A percentile compares a stretch with the other conserved stretches of the same genome.
These are phyloP conservation scores for Boletellus sp. DNA, from an alignment of 1,284 basidiomycete species.

Conservation along the genomic window DNA sequence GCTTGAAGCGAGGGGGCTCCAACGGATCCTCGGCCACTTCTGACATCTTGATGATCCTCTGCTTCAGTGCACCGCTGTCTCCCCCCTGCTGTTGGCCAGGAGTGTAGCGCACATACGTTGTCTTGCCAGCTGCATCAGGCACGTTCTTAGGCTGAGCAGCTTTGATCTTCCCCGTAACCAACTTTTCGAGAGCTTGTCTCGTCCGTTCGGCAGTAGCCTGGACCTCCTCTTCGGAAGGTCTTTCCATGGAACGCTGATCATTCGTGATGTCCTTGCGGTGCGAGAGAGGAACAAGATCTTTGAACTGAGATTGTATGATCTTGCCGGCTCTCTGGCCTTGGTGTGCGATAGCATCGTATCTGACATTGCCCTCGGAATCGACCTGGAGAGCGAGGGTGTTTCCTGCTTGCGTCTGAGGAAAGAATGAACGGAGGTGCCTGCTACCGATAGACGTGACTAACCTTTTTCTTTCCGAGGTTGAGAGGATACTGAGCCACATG, in stretches of 20 bases:
- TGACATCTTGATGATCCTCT: conserved; percentile 98
- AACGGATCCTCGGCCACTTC: conserved; percentile 96
- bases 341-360: conserved; percentile 95
- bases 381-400: conserved; percentile 96
- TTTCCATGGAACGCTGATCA: conserved; percentile 71
- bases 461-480: conserved; percentile 94
- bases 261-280: conserved; percentile 89
- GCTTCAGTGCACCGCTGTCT: conserved; percentile 68
- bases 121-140: conserved; percentile 73
- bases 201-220: conserved; percentile 88
- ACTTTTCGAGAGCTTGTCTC: conserved; percentile 85
- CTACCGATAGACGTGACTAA: conserved; percentile 3
- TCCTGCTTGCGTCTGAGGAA: conserved; percentile 73
- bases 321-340: conserved; percentile 89
- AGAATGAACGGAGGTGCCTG: conserved; percentile 1
- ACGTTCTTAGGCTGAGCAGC: conserved; percentile 91
- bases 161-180: conserved; percentile 95
- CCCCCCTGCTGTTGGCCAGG: conserved; percentile 80
- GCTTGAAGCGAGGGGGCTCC: conserved; percentile 95
- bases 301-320: conserved; percentile 90
- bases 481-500: conserved; percentile 96
- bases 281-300: conserved; percentile 91
- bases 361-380: conserved; percentile 92
- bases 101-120: conserved; percentile 92
- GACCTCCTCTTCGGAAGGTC: conserved; percentile 90